Conservation (phyloP, 805 yeast genomes). For the Sungouiella blattae region DNA sequence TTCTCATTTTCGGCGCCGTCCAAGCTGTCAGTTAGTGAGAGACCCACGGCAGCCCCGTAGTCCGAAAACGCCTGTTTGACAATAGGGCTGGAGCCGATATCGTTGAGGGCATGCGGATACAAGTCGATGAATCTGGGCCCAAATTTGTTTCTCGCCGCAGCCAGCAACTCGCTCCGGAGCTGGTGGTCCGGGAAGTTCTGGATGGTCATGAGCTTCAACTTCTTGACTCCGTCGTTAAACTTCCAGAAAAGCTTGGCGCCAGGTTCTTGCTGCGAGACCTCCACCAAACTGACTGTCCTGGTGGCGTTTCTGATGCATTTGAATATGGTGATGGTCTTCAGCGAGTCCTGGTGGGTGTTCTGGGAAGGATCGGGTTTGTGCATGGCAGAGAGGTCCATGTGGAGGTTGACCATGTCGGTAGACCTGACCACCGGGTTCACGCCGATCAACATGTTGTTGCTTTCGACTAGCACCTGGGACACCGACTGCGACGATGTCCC, state of each 20-base stretch:
- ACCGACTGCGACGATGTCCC: background rate
- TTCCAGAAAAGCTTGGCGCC: conserved; percentile 16
- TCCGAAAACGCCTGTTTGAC: conserved; percentile 4
- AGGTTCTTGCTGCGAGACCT: conserved; percentile 18
- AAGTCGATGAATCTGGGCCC: conserved; percentile 8
- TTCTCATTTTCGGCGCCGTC: conserved; percentile 4
- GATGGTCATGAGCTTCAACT: conserved; percentile 10
- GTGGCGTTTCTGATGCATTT: conserved; percentile 6
- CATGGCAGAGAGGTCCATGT: conserved; percentile 11
- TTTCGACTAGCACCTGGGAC: background rate
- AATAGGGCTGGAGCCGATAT: conserved; percentile 3
- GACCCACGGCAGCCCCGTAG: conserved; percentile 13
- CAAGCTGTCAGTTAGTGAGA: conserved; percentile 4
- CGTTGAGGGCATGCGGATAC: conserved; percentile 6
- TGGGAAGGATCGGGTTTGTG: conserved; percentile 6
- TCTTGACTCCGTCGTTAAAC: conserved; percentile 6
- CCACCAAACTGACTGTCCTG: conserved; percentile 12
- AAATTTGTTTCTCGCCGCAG: conserved; percentile 6
- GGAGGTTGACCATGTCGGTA: conserved; percentile 11
- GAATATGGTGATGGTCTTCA: background rate
- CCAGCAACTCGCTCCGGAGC: conserved; percentile 5
- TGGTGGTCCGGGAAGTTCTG: conserved; percentile 4
- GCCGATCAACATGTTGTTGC: conserved; percentile 7
- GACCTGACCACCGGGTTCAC: conserved; percentile 12
- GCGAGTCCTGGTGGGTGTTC: background rate